Percentiles rank a stretch among this genome's conserved stretches.
These are phyloP conservation scores for Salix arbutifolia DNA, from an alignment of 345 rosid species.

Conservation along the genomic window DNA sequence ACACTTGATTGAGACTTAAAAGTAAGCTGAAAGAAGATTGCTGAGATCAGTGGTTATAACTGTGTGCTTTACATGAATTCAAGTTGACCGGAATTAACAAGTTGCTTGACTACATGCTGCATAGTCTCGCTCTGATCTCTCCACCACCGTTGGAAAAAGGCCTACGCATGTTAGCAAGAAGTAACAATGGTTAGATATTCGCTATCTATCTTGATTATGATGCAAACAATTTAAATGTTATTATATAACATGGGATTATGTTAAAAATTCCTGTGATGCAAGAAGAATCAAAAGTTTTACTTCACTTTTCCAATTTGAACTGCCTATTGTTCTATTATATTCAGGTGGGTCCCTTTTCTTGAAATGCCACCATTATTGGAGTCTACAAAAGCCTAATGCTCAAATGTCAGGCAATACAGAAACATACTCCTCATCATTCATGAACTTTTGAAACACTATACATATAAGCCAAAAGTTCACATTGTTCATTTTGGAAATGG, in stretches of 20 bases:
- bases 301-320: not conserved
- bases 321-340: not conserved
- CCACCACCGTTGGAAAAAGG: conserved; percentile 99
- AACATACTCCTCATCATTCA: not conserved
- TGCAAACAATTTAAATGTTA: not conserved
- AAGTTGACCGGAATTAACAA: conserved; percentile 74
- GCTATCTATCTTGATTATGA: too few relatives aligned
- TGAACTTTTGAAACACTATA: not conserved
- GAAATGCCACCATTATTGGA: not conserved
- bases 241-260: not conserved
- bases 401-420: not conserved
- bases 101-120: conserved; percentile 51
- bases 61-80: conserved; percentile 65
- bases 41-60: not conserved
- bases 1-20: not conserved
- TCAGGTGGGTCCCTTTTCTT: not conserved
- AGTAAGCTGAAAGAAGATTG: not conserved
- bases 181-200: not conserved
- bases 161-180: conserved; percentile 43
- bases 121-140: conserved; percentile 65
- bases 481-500: not conserved
- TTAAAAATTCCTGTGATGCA: not conserved
- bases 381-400: not conserved
- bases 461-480: not conserved
- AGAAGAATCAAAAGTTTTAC: not conserved